phyloP scores from a whole-genome alignment of 352 stramenopile genomes.

The Phytopythium litorale region DNA sequence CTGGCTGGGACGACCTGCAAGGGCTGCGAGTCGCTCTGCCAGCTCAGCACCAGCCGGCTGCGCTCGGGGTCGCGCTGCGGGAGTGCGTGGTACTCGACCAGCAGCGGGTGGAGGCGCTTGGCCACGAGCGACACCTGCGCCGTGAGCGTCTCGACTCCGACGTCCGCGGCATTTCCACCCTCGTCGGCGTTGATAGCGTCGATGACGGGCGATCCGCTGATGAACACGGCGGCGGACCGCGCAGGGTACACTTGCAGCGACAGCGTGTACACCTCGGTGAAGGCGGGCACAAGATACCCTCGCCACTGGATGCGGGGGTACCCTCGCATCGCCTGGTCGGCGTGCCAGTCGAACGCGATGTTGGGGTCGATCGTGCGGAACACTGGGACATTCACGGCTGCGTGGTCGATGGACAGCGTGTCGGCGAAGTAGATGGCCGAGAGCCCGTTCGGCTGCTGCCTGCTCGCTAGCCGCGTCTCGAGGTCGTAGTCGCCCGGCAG shows the following conservation, averaged over 20 bases:
- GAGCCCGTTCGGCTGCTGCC: conserved; percentile 17
- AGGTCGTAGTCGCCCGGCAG: conserved; percentile 40
- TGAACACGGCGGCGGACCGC: conserved; percentile 21
- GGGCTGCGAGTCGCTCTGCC: conserved; percentile 23
- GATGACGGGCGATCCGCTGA: conserved; percentile 28
- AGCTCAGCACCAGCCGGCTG: conserved; percentile 17
- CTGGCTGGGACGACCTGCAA: conserved; percentile 18
- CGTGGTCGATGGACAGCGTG: conserved; percentile 9
- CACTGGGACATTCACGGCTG: conserved; percentile 14
- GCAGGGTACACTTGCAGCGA: conserved; percentile 20
- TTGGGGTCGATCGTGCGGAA: conserved; percentile 24
- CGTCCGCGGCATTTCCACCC: neutral
- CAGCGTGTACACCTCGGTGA: conserved; percentile 38
- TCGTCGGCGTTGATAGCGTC: conserved; percentile 27
- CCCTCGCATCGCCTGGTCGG: conserved; percentile 29
- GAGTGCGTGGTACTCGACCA: conserved; percentile 34
- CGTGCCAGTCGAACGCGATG: conserved; percentile 40
- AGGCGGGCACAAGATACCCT: conserved; percentile 39
- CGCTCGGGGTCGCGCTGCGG: conserved; percentile 4
- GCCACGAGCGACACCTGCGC: conserved; percentile 19
- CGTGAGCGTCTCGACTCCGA: conserved; percentile 5
- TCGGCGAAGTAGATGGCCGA: conserved; percentile 34
- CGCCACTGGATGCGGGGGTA: conserved; percentile 42
- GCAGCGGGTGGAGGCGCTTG: conserved; percentile 32
- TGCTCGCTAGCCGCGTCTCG: conserved; percentile 32